Base-by-base conservation (phyloP, 305 asterid genomes). In the Rubia balearica region DNA sequence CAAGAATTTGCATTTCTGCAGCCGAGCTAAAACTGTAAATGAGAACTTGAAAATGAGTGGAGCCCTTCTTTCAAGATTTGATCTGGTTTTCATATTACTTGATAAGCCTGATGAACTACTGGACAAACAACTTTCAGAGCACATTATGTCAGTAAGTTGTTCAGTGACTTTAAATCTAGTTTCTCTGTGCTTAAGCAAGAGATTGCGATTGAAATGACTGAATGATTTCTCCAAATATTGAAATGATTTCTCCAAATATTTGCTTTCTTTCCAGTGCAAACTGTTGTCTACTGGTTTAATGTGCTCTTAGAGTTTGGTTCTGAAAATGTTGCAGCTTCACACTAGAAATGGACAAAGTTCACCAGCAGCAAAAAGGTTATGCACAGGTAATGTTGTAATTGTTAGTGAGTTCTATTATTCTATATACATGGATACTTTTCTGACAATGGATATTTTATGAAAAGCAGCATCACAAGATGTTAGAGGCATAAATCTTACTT, bases 21-120 rank as follows among this genome's bases (percentile, higher is more conserved):
- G 99, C 84, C 99, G 99, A 48, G 95, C 99, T 77, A 94, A 91
- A 81, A 94, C 99, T 68, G 99, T 94, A 86, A 91, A 94, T 71
- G 99, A 94, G 86, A 94, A 94, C 83, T 88, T 94, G 76, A 94
- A 89, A 85, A 89, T 94, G 97, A 91, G 81, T 82, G 89, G 88
- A 68, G 95, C 99, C 74, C 91, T 94, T 76, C 95, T 94, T 79
- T 89, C 99, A 48, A 87, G 99, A 67, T 94, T 94, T 80, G 99
- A 94, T 84, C 86, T 94, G 90, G 98, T 94, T 78, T 94, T 94
- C 84, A 94, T 94, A 82, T 81, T 94, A 86, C 99, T 91, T 73
- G 99, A 94, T 77, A 89, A 91, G 79, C 99, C 97, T 76, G 93
- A 94, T 77, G 99, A 91, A 76, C 80, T 88, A 81, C 85, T 88